Percentiles rank a stretch among this genome's conserved stretches.
These are phyloP conservation scores for Huntiella bhutanensis DNA, from an alignment of 2,329 filamentous ascomycete genomes.

Conservation along the genomic window DNA sequence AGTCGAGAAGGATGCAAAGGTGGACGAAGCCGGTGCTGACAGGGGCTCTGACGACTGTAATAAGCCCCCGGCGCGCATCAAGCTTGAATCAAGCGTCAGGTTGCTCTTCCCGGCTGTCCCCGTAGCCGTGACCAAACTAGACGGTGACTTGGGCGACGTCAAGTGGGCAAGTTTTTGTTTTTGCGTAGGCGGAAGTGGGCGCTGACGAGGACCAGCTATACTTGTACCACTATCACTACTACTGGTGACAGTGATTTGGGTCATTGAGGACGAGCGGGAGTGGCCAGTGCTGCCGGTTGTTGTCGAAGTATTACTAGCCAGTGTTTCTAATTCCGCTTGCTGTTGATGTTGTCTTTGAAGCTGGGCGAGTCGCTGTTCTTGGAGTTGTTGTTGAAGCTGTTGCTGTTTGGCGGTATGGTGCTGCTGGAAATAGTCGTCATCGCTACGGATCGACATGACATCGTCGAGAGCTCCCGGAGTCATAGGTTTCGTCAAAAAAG, in stretches of 20 bases:
- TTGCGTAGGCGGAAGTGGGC: no score
- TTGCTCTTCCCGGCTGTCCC: neutral
- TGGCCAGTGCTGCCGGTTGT: neutral
- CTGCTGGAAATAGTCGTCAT: constrained; percentile 1
- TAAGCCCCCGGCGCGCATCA: neutral
- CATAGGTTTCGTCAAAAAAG: constrained; percentile 2
- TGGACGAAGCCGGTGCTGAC: no score
- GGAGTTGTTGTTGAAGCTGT: neutral
- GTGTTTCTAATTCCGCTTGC: neutral
- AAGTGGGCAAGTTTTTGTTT: no score
- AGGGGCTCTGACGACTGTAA: neutral
- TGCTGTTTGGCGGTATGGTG: neutral
- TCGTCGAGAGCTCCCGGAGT: neutral
- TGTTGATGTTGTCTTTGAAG: neutral
- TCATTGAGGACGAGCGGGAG: neutral
- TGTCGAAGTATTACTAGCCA: neutral
- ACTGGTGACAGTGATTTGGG: neutral
- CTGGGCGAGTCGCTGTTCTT: neutral
- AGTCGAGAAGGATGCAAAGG: no score
- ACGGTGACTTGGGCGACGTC: no score
- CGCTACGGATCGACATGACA: neutral
- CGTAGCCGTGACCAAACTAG: neutral
- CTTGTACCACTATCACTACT: no score
- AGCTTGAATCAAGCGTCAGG: neutral
- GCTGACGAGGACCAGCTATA: no score